These are phyloP conservation scores for Lipomyces sp. DNA, from an alignment of 805 yeast species.

Conservation along the genomic window DNA sequence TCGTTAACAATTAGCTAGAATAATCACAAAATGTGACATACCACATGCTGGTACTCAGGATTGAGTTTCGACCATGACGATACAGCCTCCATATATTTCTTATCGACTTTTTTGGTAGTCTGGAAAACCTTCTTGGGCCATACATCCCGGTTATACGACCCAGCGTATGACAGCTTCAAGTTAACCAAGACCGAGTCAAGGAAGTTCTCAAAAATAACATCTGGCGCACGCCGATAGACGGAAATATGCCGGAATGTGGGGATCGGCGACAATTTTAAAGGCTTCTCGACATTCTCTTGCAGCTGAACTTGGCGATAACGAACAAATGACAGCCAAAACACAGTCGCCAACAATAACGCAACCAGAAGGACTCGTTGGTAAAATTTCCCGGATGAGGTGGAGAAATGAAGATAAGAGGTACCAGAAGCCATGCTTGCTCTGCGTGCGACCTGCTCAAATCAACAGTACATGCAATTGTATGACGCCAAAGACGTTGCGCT, in stretches of 20 bases:
- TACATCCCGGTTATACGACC: slow-evolving; percentile 1
- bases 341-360: slow-evolving; percentile 8
- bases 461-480: neutral
- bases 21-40: neutral
- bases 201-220: slow-evolving; percentile 26
- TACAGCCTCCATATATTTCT: slow-evolving; percentile 21
- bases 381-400: neutral
- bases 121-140: slow-evolving; percentile 36
- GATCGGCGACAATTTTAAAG: slow-evolving; percentile 28
- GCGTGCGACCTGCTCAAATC: neutral
- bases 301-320: slow-evolving; percentile 13
- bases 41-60: slow-evolving; percentile 29
- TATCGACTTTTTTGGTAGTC: slow-evolving; percentile 15
- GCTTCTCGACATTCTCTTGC: neutral
- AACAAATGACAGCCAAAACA: slow-evolving; percentile 16
- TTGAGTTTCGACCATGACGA: slow-evolving; percentile 26
- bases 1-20: neutral
- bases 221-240: slow-evolving; percentile 19
- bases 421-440: neutral
- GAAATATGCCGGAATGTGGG: slow-evolving; percentile 18
- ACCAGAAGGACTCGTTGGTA: slow-evolving; percentile 7
- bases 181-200: slow-evolving; percentile 29
- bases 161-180: slow-evolving; percentile 16
- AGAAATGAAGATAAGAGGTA: neutral
- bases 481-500: neutral